A percentile compares a stretch with the other conserved stretches of the same genome.
Evolutionary conservation across 257 asterid genomes (phyloP).

Genomic region (Solanum pennellii): DNA sequence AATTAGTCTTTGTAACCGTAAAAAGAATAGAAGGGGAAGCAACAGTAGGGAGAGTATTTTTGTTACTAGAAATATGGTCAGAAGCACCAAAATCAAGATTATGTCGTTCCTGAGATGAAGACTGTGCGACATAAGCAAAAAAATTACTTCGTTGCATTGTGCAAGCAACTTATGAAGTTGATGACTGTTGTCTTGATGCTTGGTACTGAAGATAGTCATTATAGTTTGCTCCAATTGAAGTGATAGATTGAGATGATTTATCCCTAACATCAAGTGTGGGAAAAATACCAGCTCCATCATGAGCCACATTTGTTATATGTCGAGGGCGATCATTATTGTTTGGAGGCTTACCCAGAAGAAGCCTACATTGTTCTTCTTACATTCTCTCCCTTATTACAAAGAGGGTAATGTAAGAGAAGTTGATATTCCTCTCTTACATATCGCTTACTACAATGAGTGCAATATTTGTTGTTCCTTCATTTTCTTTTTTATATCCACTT

Average conservation of each 20-base stretch:
- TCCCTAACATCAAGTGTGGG: not conserved
- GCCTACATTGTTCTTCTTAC: not conserved
- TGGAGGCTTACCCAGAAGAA: not conserved
- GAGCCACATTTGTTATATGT: not conserved
- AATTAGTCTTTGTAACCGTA: too few relatives aligned
- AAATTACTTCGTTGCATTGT: too few relatives aligned
- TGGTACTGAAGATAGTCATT: not conserved
- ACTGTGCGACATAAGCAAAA: too few relatives aligned
- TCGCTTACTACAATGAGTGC: not conserved
- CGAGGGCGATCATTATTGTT: not conserved
- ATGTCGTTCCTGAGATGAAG: too few relatives aligned
- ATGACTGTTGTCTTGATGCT: not conserved
- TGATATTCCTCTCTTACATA: not conserved
- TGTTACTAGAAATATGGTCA: too few relatives aligned
- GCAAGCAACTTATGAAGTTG: too few relatives aligned
- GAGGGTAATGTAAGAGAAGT: not conserved
- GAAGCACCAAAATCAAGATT: too few relatives aligned
- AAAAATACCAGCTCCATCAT: not conserved
- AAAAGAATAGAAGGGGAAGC: too few relatives aligned
- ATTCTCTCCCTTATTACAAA: not conserved
- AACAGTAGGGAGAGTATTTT: too few relatives aligned
- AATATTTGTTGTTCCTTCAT: not conserved
- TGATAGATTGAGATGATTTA: not conserved
- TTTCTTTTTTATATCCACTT: not conserved
- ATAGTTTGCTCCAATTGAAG: not conserved